Evolutionary conservation across 2,329 filamentous ascomycete genomes (phyloP), one percentile per base, ranked within the genome.

Genomic region (Fusarium sp.): DNA sequence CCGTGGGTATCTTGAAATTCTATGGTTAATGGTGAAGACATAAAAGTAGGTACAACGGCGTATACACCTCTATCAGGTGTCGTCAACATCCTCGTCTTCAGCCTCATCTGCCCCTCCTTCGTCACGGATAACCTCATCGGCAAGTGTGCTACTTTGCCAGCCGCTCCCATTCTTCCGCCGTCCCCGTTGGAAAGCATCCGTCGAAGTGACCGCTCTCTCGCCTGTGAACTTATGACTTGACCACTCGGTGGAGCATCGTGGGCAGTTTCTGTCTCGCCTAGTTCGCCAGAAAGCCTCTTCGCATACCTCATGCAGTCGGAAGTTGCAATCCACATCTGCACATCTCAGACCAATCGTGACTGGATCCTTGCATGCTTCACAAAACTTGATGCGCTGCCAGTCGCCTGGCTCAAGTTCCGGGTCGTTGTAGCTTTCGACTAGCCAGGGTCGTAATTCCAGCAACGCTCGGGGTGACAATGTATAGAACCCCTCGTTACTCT

Each of bases 361-460:
- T 70, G 98, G 92, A 74, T 98, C 95, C 81, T 91, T 93, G 82
- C 96, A 99, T 1, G 94, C 95, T 79, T 93, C 90, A 81, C 96
- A 99, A 72, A 91, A 90, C 83, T 96, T 97, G 80, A 99, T 93
- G 71, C 91, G 90, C 79, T 94, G 89, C 86, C 89, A 90, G 39
- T 90, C 90, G n/a, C 84, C 83, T 3, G 85, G 83, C 15, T 90
- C 90, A 4, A 87, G 85, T 15, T 90, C 88, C 1, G 87, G 84
- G 63, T 97, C 93, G 79, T 99, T 98, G 82, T 98, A 99, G 35
- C 92, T 94, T 60, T 94, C 93, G n/a, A 94, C 84, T 55, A 99
- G 87, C 91, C 95, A 98, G 4, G 89, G 87, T 66, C 92, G 88
- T 65, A 99, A 84, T 85, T 99, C 96, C 86, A 98, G 90, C 75